Conservation (phyloP, 805 yeast genomes). For the Candida cerambycidarum region DNA sequence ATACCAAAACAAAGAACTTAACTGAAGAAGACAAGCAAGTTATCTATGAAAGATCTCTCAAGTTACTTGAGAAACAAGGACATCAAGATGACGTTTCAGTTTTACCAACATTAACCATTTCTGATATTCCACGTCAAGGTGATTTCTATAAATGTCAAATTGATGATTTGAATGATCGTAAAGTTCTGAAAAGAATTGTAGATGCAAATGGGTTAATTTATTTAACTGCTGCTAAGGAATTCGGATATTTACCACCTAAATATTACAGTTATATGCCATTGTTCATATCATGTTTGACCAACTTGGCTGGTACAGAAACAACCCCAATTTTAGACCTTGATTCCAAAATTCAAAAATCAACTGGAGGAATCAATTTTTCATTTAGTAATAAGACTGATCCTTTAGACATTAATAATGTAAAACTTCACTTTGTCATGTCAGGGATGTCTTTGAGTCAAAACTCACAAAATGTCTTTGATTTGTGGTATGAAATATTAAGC, state of each 20-base stretch:
- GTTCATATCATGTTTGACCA: conserved; percentile 76
- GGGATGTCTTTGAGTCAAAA: conserved; percentile 75
- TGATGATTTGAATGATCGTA: conserved; percentile 30
- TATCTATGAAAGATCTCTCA: conserved; percentile 59
- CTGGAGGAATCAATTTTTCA: conserved; percentile 81
- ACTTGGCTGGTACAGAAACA: conserved; percentile 72
- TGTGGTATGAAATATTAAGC: conserved; percentile 67
- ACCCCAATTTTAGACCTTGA: conserved; percentile 79
- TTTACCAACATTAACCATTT: conserved; percentile 72
- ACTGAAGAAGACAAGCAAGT: conserved; percentile 55
- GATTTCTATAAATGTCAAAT: conserved; percentile 32
- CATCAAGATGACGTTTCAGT: conserved; percentile 71
- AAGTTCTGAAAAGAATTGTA: conserved; percentile 50
- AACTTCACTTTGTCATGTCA: conserved; percentile 53
- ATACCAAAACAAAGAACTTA: conserved; percentile 41
- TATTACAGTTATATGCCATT: conserved; percentile 71
- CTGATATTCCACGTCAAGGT: conserved; percentile 68
- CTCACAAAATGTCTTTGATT: conserved; percentile 54
- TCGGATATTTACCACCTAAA: conserved; percentile 59
- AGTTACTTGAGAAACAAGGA: conserved; percentile 62
- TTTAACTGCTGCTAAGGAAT: conserved; percentile 61
- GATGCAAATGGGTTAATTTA: conserved; percentile 83
- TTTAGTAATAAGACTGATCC: conserved; percentile 59
- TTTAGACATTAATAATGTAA: conserved; percentile 44
- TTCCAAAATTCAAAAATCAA: conserved; percentile 73